Conservation (phyloP, 2,329 filamentous ascomycete genomes). For the Cadophora gregata region DNA sequence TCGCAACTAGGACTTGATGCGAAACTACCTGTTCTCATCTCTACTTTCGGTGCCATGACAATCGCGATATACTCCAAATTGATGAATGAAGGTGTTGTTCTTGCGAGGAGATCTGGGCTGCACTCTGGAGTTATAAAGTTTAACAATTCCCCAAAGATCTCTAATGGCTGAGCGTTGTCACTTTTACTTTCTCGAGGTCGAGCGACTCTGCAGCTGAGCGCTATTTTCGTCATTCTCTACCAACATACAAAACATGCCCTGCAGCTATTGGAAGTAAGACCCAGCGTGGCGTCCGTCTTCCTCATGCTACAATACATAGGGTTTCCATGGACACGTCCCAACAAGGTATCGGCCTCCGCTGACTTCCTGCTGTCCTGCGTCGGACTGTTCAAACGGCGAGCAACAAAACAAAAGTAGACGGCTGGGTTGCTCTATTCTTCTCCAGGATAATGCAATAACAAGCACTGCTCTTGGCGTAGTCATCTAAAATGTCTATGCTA, state of each 20-base stretch:
- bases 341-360: neutral
- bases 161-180: neutral
- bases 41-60: neutral
- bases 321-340: neutral
- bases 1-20: neutral
- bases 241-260: neutral
- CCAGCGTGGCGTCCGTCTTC: too few species aligned
- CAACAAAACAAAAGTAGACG: neutral
- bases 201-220: neutral
- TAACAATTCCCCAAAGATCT: neutral
- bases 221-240: neutral
- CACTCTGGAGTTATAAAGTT: neutral
- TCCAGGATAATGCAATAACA: neutral
- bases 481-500: neutral
- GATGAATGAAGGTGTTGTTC: neutral
- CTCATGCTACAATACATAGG: neutral
- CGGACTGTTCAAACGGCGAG: neutral
- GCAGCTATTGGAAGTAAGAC: neutral
- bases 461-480: neutral
- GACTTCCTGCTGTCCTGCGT: neutral
- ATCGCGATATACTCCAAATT: neutral
- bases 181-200: neutral
- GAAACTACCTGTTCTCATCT: neutral
- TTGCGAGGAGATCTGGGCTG: neutral
- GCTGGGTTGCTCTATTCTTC: neutral